These are phyloP conservation scores for Leucocoprinus sp. DNA, from an alignment of 768 basidiomycete genomes.

Conservation along the genomic window DNA sequence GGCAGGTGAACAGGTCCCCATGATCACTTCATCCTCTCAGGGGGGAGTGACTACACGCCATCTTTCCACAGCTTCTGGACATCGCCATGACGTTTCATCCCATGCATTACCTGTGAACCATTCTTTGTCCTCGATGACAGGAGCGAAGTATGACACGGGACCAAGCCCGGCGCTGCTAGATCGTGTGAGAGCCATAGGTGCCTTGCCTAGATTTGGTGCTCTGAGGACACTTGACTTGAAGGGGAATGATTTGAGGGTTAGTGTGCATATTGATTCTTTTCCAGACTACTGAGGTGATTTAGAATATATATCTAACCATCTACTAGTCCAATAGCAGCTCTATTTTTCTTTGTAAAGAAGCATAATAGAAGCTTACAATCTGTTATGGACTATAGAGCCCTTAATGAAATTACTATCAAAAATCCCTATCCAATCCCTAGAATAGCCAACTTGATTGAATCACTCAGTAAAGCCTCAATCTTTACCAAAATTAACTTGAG, in stretches of 20 bases:
- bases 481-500: too few species aligned
- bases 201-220: constrained; percentile 76
- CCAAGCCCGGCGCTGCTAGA: constrained; percentile 76
- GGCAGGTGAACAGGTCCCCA: constrained; percentile 42
- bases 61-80: constrained; percentile 16
- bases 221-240: constrained; percentile 85
- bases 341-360: too few species aligned
- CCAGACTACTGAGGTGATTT: too few species aligned
- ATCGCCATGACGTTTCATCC: not conserved
- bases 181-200: constrained; percentile 86
- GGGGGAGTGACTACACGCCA: constrained; percentile 45
- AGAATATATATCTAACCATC: too few species aligned
- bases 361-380: too few species aligned
- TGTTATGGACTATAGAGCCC: too few species aligned
- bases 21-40: constrained; percentile 59
- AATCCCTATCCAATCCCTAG: too few species aligned
- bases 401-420: too few species aligned
- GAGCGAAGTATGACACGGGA: constrained; percentile 27
- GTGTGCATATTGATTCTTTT: constrained; percentile 23
- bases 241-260: constrained; percentile 85
- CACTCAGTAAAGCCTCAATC: too few species aligned
- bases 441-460: too few species aligned
- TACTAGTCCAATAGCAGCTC: too few species aligned
- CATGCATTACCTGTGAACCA: not conserved
- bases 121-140: not conserved